Evolutionary conservation across 1,139 yeast genomes (phyloP), one percentile per base, ranked within the genome.

Genomic region (Suhomyces wounanorum): DNA sequence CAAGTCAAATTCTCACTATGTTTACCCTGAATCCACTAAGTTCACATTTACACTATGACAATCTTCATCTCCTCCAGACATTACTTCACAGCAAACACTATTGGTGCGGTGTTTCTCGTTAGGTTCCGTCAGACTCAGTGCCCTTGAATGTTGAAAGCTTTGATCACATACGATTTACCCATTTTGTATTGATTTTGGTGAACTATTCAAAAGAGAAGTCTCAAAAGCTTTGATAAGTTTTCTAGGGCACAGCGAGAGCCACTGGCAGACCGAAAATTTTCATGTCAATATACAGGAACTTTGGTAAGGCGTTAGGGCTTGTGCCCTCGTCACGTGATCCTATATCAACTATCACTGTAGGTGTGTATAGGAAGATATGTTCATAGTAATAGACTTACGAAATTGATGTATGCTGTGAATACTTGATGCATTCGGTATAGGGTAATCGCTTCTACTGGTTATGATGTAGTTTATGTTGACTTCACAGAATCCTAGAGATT

Each of bases 141-240:
- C 26, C 36, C 23, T 35, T 26, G 11, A 25, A 14, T 25, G 11
- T 13, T 36, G 26, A 10, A 31, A 25, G 30, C 43, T 39, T n/a
- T 44, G 21, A 17, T 51, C 67, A 77, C 86, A 75, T 82, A 84
- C 89, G 88, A 83, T 83, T 85, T 85, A 84, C 89, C 90, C 90
- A 85, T 85, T 64, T 78, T 82, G 78, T 73, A 69, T 69, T 69
- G 64, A 66, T 64, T 69, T 58, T 56, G 58, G 57, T 52, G 58
- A 55, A 55, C 59, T 56, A 52, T 55, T 54, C 55, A 52, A 50
- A 53, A 49, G 53, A 49, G 53, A 52, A 55, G 43, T 51, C 55
- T 47, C 31, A 44, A 49, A 28, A 40, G 50, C 40, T 26, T 38
- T 30, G 42, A 40, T 41, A 46, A 50, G 45, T 50, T 50, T 46